Base-by-base conservation (phyloP, 345 rosid species). In the Microcos paniculata region DNA sequence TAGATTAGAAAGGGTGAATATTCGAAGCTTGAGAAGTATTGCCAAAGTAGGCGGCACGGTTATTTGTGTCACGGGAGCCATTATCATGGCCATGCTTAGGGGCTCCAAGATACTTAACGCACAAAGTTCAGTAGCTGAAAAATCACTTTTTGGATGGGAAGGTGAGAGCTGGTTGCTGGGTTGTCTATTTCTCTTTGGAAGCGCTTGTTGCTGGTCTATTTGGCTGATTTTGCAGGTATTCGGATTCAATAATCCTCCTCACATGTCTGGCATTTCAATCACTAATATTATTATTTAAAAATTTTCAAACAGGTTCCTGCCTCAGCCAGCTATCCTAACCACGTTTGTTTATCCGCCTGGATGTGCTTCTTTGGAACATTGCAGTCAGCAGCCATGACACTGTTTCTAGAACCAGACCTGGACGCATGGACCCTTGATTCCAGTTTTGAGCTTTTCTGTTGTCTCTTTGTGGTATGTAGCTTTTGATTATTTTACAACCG, bases 161-260 rank as follows among this genome's bases (percentile, higher is more conserved):
- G 70, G 55, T 23, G 85, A 82, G 56, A 71, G 40, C 48, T 91
- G 95, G 95, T 71, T 92, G 75, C 55, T 87, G 66, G 97, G 98
- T 26, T 89, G 90, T 74, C 61, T 86, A 21, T 82, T 85, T 57
- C 84, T 92, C 68, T 88, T 92, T 38, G 86, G 80, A 71, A 88
- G 92, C 74, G 24, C 87, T 46, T 80, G 75, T 71, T 91, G 88
- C 83, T 94, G 98, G 97, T 88, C 96, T 18, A 53, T 80, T 68
- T 90, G 97, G 98, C 78, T 91, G 38, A 87, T 85, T 80, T 80
- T 92, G 45, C 96, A 92, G 95, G 98, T 90, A 81, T 43, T 68
- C 21, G 21, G 53, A 55, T 51, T 43, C 15, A 51, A 9, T 53
- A 21, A 0, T 66, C 52, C 21, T 24, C 61, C 62, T 46, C 24